Evolutionary conservation across 257 asterid species (phyloP).

Genomic region (Scutellaria barbata): DNA sequence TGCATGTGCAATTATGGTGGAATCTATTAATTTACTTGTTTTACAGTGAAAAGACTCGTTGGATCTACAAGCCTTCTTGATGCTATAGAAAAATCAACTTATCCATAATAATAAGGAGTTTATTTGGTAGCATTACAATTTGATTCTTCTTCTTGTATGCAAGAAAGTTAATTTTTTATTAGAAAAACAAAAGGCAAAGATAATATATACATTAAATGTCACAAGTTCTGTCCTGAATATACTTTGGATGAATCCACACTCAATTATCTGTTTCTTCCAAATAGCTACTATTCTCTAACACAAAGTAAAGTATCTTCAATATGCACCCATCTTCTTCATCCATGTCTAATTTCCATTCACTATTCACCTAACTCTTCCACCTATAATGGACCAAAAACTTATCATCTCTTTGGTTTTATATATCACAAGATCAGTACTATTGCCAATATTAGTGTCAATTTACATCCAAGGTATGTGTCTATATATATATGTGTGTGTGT

Average conservation of each 20-base stretch:
- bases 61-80: too few relatives aligned
- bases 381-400: constrained; percentile 35
- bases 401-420: neutral
- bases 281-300: neutral
- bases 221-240: constrained; percentile 33
- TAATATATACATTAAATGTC: neutral
- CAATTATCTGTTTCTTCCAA: constrained; percentile 32
- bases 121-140: too few relatives aligned
- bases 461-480: constrained; percentile 47
- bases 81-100: too few relatives aligned
- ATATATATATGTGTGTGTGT: neutral
- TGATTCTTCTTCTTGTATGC: neutral
- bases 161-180: constrained; percentile 5
- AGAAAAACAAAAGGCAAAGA: neutral
- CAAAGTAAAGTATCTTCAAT: constrained; percentile 54
- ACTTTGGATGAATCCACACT: constrained; percentile 48
- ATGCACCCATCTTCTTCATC: constrained; percentile 30
- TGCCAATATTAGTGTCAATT: constrained; percentile 39
- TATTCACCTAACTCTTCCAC: constrained; percentile 23
- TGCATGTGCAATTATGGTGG: too few relatives aligned
- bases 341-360: constrained; percentile 20
- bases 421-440: neutral
- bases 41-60: too few relatives aligned
- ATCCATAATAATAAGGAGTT: too few relatives aligned
- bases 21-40: too few relatives aligned